Base-by-base conservation (phyloP, 352 stramenopile genomes). In the Pythium phragmiticola region DNA sequence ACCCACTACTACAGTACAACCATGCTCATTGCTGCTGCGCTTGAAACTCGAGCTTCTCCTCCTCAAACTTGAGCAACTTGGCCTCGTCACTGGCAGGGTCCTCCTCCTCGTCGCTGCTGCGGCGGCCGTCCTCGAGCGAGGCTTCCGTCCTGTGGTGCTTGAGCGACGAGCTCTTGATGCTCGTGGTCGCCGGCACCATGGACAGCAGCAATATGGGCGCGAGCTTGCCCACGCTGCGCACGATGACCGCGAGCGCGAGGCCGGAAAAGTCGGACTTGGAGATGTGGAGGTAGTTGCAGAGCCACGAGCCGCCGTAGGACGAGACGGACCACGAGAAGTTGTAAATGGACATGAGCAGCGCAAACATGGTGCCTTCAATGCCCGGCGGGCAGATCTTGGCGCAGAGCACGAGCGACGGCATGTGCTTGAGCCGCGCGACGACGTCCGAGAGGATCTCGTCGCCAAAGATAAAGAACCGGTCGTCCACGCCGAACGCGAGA, bases 291-390 rank as follows among this genome's bases (percentile, higher is more conserved):
- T 87, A 89, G 61, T 26, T 80, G 70, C 83, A 92, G n/a, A 92
- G 69, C 80, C 80, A 92, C 47, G 82, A 87, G 60, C 82, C 82
- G 37, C 82, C 82, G 63, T 89, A 92, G 17, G 80, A 89, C 30
- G 82, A 77, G 30, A 88, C 70, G 17, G 82, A 92, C 82, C 82
- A 92, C 34, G 82, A 89, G 23, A 92, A 92, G 57, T 92, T 92
- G 75, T 89, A 92, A 65, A 92, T 90, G 30, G 80, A 92, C 83
- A 92, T 92, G 69, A 90, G 83, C 70, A 92, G 60, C 30, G 96
- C 96, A 77, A 99, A 99, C 64, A 99, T 87, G 4, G 97, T 98
- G 58, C 95, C 96, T 76, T 99, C 96, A 47, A 99, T 90, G 50
- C 96, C 96, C 30, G 84, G 89, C 30, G 96, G 96, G 61, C 96